These are phyloP conservation scores for Lasiodiplodia sp. DNA, from an alignment of 2,329 filamentous ascomycete species.

Conservation along the genomic window DNA sequence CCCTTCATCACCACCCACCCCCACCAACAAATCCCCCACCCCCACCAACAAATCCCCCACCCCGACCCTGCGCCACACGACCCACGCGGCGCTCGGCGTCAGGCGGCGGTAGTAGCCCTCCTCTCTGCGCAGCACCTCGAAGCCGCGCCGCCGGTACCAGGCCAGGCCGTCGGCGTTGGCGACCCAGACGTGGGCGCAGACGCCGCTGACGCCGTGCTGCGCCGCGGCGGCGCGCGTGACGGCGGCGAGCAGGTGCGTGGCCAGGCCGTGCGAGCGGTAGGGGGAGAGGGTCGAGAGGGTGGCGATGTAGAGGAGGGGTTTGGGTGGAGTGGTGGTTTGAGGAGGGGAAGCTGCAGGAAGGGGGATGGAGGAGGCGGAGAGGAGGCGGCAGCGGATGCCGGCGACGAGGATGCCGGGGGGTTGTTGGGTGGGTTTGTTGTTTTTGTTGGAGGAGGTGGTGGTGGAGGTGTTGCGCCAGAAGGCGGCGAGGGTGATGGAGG, in stretches of 20 bases:
- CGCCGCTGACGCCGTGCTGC: slow-evolving; percentile 58
- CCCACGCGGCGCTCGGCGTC: slow-evolving; percentile 62
- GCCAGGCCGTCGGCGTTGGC: slow-evolving; percentile 65
- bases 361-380: slow-evolving; percentile 37
- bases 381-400: slow-evolving; percentile 56
- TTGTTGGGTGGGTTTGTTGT: slow-evolving; percentile 30
- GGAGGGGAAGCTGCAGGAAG: slow-evolving; percentile 20
- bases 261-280: slow-evolving; percentile 65
- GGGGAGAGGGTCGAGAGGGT: slow-evolving; percentile 67
- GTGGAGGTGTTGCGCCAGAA: slow-evolving; percentile 57
- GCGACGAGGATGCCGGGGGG: slow-evolving; percentile 49
- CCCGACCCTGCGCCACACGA: slow-evolving; percentile 56
- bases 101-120: slow-evolving; percentile 67
- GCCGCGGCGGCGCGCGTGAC: slow-evolving; percentile 57
- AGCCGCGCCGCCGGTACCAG: slow-evolving; percentile 68
- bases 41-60: slow-evolving; percentile 38
- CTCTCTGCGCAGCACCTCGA: slow-evolving; percentile 59
- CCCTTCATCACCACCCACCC: not conserved
- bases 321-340: not conserved
- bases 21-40: not conserved
- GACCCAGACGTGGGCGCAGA: slow-evolving; percentile 71
- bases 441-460: slow-evolving; percentile 15
- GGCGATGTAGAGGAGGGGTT: slow-evolving; percentile 64
- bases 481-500: slow-evolving; percentile 65
- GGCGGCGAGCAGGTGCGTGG: slow-evolving; percentile 59